Evolutionary conservation across 2,329 filamentous ascomycete genomes (phyloP).

Genomic region (Beauveria caledonica): DNA sequence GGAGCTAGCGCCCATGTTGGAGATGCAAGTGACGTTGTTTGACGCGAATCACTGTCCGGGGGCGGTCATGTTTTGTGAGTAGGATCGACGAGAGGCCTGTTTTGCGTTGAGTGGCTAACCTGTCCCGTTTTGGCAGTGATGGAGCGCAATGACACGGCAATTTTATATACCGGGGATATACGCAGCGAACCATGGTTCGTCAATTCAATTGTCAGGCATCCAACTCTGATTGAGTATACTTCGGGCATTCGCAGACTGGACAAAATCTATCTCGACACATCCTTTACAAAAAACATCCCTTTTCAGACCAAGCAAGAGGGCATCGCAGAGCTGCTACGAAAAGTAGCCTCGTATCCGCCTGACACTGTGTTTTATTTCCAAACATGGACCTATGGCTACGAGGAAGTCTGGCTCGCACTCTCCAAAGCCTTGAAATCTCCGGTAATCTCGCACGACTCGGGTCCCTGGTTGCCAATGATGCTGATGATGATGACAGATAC

Average conservation of each 20-base stretch:
- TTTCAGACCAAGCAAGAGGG: constrained; percentile 66
- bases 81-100: no score
- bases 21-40: constrained; percentile 74
- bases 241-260: constrained; percentile 59
- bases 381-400: constrained; percentile 84
- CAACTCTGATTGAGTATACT: constrained; percentile 66
- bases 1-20: constrained; percentile 59
- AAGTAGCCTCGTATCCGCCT: constrained; percentile 58
- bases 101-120: not conserved
- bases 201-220: constrained; percentile 61
- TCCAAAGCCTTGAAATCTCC: constrained; percentile 59
- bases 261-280: constrained; percentile 84
- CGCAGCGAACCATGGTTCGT: constrained; percentile 84
- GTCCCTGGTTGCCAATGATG: not conserved
- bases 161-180: constrained; percentile 85
- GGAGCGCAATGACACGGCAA: constrained; percentile 60
- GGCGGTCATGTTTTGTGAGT: constrained; percentile 74
- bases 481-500: constrained; percentile 42
- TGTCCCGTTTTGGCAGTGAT: constrained; percentile 45
- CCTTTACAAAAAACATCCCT: constrained; percentile 44
- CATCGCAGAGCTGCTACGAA: constrained; percentile 61
- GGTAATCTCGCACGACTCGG: constrained; percentile 28
- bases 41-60: constrained; percentile 91
- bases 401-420: constrained; percentile 83
- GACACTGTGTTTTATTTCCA: constrained; percentile 78